Evolutionary conservation across 495 filamentous ascomycete genomes (phyloP).

Genomic region (Bathelium albidoporum): DNA sequence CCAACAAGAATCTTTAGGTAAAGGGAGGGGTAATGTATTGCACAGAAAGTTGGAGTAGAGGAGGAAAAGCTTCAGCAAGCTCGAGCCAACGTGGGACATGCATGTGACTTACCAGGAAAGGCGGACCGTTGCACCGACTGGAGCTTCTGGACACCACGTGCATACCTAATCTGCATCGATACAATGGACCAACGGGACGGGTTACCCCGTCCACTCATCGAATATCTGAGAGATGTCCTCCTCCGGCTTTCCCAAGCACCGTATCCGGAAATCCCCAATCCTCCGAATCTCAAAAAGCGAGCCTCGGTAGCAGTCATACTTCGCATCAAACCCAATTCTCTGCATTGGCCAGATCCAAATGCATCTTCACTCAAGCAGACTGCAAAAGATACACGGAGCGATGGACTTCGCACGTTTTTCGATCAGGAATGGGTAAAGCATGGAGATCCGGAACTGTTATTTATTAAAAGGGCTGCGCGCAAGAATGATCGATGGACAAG

Average conservation of each 20-base stretch:
- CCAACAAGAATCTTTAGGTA: too few species aligned
- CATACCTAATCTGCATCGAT: too few species aligned
- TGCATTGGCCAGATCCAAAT: conserved; percentile 39
- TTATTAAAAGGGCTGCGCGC: conserved; percentile 66
- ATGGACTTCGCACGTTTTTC: conserved; percentile 53
- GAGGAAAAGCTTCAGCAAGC: not conserved
- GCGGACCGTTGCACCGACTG: too few species aligned
- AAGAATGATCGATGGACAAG: conserved; percentile 66
- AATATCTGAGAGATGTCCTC: conserved; percentile 37
- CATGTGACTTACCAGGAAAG: not conserved
- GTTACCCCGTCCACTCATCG: conserved; percentile 15
- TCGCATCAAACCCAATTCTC: conserved; percentile 52
- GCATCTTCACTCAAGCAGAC: conserved; percentile 13
- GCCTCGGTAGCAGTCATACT: conserved; percentile 66
- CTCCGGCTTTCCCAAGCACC: conserved; percentile 42
- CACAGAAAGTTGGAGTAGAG: not conserved
- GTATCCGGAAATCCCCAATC: conserved; percentile 55
- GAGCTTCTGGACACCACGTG: too few species aligned
- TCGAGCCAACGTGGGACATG: not conserved
- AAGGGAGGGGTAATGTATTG: not conserved
- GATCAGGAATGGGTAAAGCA: conserved; percentile 58
- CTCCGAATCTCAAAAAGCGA: conserved; percentile 50
- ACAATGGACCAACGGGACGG: not conserved
- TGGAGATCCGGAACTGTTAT: conserved; percentile 65
- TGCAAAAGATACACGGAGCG: conserved; percentile 22